phyloP scores from a whole-genome alignment of 140 eudicot species.

The Ambrosia hybrid region DNA sequence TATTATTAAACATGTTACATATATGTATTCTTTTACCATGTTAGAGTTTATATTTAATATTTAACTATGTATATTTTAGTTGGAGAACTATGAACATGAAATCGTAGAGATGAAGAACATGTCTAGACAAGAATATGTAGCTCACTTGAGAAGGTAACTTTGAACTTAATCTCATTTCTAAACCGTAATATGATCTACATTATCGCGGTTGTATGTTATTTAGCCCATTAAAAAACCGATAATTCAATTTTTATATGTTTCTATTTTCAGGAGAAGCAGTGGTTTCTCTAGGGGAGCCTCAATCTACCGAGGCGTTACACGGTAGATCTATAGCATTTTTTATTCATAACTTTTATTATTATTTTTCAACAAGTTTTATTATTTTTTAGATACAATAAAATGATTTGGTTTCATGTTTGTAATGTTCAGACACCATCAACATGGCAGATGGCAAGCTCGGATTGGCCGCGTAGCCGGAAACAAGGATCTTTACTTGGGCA shows the following conservation, averaged over 20 bases:
- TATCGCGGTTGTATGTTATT: neutral
- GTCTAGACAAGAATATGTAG: slow-evolving; percentile 92
- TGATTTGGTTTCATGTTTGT: slow-evolving; percentile 13
- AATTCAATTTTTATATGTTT: neutral
- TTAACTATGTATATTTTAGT: slow-evolving; percentile 30
- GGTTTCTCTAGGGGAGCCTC: slow-evolving; percentile 98
- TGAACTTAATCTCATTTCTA: neutral
- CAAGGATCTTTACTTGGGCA: slow-evolving; percentile 88
- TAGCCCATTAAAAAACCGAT: neutral
- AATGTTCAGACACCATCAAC: slow-evolving; percentile 82
- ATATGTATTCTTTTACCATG: neutral
- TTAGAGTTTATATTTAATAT: neutral
- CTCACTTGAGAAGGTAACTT: slow-evolving; percentile 75
- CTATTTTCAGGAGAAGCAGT: slow-evolving; percentile 75
- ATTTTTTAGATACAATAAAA: neutral
- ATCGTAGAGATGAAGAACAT: slow-evolving; percentile 85
- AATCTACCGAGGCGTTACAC: slow-evolving; percentile 91
- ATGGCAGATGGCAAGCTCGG: slow-evolving; percentile 96
- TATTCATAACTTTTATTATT: neutral
- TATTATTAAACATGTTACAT: neutral
- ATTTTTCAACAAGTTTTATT: neutral
- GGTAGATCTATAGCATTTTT: slow-evolving; percentile 40
- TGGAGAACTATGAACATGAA: slow-evolving; percentile 80
- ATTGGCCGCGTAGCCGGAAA: slow-evolving; percentile 94
- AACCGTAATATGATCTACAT: neutral